These are phyloP conservation scores for Proliferodiscus dingleyae DNA, from an alignment of 2,329 filamentous ascomycete species.

Conservation along the genomic window DNA sequence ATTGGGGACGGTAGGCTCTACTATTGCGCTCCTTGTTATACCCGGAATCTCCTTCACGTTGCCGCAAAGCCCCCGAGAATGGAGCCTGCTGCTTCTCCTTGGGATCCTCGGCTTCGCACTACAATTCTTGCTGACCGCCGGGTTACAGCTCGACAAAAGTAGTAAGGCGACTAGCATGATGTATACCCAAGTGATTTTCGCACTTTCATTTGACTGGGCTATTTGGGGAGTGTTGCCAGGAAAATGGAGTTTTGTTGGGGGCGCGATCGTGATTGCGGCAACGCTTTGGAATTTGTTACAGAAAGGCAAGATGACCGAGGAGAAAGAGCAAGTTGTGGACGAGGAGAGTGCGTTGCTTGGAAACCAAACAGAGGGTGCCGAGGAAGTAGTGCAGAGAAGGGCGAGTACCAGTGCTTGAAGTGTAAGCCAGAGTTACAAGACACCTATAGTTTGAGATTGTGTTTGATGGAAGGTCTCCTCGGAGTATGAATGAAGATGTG, in stretches of 20 bases:
- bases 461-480: too few species aligned
- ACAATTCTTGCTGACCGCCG: conserved; percentile 81
- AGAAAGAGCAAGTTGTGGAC: conserved; percentile 12
- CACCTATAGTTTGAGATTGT: too few species aligned
- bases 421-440: too few species aligned
- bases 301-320: conserved; percentile 11
- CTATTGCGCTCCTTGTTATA: conserved; percentile 41
- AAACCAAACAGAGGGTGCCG: conserved; percentile 11
- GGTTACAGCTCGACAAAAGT: conserved; percentile 46
- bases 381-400: conserved; percentile 13
- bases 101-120: conserved; percentile 73
- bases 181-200: conserved; percentile 67
- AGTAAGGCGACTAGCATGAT: conserved; percentile 53
- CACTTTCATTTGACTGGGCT: conserved; percentile 33
- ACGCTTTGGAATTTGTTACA: conserved; percentile 29
- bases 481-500: too few species aligned
- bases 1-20: conserved; percentile 63
- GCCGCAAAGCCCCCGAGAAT: conserved; percentile 41
- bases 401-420: conserved; percentile 7
- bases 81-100: conserved; percentile 63
- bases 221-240: conserved; percentile 30
- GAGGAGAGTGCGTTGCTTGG: conserved; percentile 29
- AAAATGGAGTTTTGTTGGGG: conserved; percentile 27
- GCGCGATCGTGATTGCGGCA: conserved; percentile 27
- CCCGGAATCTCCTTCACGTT: conserved; percentile 42